These are phyloP conservation scores for Monilinia laxa DNA, from an alignment of 2,329 filamentous ascomycete species.

Conservation along the genomic window DNA sequence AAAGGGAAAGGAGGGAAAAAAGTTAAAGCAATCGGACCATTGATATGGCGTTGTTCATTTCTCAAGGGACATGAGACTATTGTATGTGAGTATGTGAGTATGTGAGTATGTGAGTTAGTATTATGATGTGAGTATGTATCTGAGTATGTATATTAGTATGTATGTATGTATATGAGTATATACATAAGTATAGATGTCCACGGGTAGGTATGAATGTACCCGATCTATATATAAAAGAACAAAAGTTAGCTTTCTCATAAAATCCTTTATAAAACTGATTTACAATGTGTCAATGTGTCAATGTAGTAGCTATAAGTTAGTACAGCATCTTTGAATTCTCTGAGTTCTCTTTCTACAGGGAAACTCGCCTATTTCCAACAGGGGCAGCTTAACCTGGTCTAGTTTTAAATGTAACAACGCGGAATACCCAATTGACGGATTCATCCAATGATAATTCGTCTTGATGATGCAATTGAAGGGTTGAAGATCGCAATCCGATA, in stretches of 20 bases:
- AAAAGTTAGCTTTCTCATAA: not conserved
- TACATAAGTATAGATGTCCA: too few species aligned
- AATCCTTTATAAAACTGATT: not conserved
- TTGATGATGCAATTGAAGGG: slow-evolving; percentile 23
- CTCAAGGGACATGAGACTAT: not conserved
- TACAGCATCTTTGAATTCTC: too few species aligned
- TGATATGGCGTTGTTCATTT: not conserved
- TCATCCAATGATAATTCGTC: slow-evolving; percentile 3
- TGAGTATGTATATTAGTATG: too few species aligned
- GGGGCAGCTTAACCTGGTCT: not conserved
- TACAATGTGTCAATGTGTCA: too few species aligned
- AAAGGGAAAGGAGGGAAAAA: not conserved
- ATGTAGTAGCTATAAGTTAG: too few species aligned
- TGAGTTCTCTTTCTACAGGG: not conserved
- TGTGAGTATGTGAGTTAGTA: too few species aligned
- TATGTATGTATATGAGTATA: too few species aligned
- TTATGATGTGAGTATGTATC: too few species aligned
- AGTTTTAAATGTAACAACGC: not conserved
- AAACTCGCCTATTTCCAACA: not conserved
- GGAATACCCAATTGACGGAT: not conserved
- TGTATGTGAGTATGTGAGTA: not conserved
- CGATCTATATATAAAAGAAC: too few species aligned
- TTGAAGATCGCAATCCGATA: slow-evolving; percentile 17
- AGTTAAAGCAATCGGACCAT: not conserved
- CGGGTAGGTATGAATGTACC: too few species aligned